phyloP scores from a whole-genome alignment of 345 rosid species.

The Raphanus raphanistrum region DNA sequence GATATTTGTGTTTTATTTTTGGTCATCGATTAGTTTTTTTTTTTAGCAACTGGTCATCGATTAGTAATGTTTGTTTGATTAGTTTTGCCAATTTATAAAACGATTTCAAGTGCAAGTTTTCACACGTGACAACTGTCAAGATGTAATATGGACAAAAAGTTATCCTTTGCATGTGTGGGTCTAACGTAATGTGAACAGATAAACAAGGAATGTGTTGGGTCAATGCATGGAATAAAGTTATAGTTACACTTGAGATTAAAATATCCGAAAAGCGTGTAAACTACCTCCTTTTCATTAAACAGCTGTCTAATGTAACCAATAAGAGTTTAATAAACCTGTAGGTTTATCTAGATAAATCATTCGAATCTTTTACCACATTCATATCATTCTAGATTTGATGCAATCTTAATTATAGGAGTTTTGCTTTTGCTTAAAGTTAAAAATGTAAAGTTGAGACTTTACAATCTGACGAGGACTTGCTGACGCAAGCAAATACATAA shows the following conservation, averaged over 20 bases:
- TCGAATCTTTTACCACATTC: constrained; percentile 20
- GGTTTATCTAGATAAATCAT: background rate
- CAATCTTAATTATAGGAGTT: background rate
- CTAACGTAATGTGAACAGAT: constrained; percentile 13
- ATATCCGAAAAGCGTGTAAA: background rate
- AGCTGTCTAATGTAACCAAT: background rate
- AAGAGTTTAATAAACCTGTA: background rate
- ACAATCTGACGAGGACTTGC: constrained; percentile 23
- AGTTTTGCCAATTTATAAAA: background rate
- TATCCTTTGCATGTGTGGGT: constrained; percentile 14
- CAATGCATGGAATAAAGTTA: constrained; percentile 33
- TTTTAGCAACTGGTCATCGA: no score
- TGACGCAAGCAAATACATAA: constrained; percentile 32
- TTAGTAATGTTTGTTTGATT: no score
- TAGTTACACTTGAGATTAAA: constrained; percentile 10
- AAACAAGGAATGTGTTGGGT: constrained; percentile 6
- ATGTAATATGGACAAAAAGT: background rate
- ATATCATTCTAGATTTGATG: constrained; percentile 12
- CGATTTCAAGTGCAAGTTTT: background rate
- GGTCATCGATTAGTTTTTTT: no score
- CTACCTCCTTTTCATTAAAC: background rate
- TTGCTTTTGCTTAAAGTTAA: constrained; percentile 29
- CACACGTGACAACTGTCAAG: constrained; percentile 8
- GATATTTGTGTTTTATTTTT: no score
- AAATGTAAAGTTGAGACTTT: background rate